Evolutionary conservation across 2,329 filamentous ascomycete species (phyloP), one percentile per base, ranked within the genome.

Genomic region (Pyrenochaeta sp.): DNA sequence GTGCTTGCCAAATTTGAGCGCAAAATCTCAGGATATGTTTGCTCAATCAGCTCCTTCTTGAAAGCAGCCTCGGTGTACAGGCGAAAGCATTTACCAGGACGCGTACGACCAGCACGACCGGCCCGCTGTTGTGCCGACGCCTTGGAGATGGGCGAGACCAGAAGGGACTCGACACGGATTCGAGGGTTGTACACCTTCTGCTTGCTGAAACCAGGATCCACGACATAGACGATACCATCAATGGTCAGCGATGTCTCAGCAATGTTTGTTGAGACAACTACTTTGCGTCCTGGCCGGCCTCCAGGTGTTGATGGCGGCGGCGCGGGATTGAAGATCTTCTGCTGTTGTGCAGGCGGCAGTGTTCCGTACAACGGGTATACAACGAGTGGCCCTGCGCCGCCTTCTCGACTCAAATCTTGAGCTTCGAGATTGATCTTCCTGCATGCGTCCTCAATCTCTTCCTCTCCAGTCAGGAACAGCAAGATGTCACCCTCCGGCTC

Each of bases 171-270:
- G 61, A 99, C 93, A 76, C 95, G 88, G 67, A 97, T 96, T 56
- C 95, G 88, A 18, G 95, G 94, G 77, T 99, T 98, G 82, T 98
- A 99, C 59, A 98, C 95, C 79, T 98, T 99, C 72, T 99, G 95
- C 81, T 99, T 99, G 80, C 92, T 97, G 81, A 99, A 99, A 31
- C 95, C 95, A 2, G 95, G 94, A 71, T 99, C 95, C n/a, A 99
- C 94, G 30, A 99, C 95, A 71, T 97, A 99, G 31, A 99, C 95
- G 60, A 99, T 99, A 74, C 95, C 95, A 72, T 99, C 95, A 56
- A 99, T 99, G 41, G 95, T 99, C 77, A 99, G 86, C 69, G 90
- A 94, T 0, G 95, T 99, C 81, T 99, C 95, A 39, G 95, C 95
- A 76, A 99, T 99, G 77, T 99, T 99, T 63, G 95, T 99, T 9